Conservation (phyloP, 106 monocot genomes). For the Xerophyta viscosa region DNA sequence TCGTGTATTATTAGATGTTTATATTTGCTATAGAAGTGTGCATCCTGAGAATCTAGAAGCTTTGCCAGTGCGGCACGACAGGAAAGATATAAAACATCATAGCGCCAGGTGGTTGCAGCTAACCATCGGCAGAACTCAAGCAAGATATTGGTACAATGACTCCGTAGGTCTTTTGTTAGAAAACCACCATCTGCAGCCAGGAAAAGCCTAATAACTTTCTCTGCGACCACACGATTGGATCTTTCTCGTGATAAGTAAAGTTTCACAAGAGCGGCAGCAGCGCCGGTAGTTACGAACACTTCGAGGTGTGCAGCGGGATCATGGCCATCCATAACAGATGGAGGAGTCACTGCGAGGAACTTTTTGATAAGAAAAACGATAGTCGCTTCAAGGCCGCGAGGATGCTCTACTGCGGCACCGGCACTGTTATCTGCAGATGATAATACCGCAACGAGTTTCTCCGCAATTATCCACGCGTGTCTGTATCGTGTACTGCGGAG, state of each 20-base stretch:
- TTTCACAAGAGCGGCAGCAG: constrained; percentile 40
- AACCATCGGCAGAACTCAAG: constrained; percentile 62
- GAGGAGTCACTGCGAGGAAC: constrained; percentile 52
- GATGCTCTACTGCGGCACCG: neutral
- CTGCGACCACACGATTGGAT: constrained; percentile 2
- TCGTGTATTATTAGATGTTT: constrained; percentile 13
- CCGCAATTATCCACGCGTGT: constrained; percentile 37
- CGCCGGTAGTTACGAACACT: constrained; percentile 35
- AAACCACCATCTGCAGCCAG: constrained; percentile 3
- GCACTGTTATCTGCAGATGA: no score
- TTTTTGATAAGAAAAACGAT: no score
- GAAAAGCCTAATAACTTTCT: constrained; percentile 31
- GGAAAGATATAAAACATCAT: constrained; percentile 33
- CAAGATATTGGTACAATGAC: constrained; percentile 25
- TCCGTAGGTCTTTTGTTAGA: constrained; percentile 8
- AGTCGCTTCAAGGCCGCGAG: neutral
- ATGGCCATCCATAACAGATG: no score
- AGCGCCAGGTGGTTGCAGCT: constrained; percentile 13
- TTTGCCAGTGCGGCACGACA: constrained; percentile 33
- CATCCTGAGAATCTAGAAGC: constrained; percentile 18
- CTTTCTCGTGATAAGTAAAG: constrained; percentile 25
- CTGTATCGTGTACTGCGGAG: constrained; percentile 43
- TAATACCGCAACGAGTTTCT: constrained; percentile 25
- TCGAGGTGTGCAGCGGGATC: constrained; percentile 22
- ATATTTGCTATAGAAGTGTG: no score